Evolutionary conservation across 2,329 filamentous ascomycete genomes (phyloP), one percentile per base, ranked within the genome.

Genomic region (Fusarium lateritium): DNA sequence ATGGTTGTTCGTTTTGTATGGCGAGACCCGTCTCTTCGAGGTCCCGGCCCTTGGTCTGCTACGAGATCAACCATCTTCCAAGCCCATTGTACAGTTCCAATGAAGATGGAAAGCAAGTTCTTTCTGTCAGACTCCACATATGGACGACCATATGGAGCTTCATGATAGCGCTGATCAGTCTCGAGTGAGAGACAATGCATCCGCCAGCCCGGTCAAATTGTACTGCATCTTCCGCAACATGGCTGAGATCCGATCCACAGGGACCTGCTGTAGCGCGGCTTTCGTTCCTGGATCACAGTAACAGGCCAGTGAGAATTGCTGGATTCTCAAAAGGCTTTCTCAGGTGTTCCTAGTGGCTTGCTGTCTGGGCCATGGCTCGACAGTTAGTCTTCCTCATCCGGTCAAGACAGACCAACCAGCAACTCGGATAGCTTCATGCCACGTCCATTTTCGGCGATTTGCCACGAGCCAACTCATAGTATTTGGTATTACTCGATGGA

Each of bases 381-480:
- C 31, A 50, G 24, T n/a, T 40, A 14, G 44, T 65, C 38, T 47
- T 65, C 62, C 62, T 42, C 22, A 70, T 70, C 67, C 57, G 58
- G 67, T 26, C 53, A 56, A 31, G 45, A 15, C 15, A 46, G 50
- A 21, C 43, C 42, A 54, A 51, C 67, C 39, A 64, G 34, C 17
- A 39, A 44, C 21, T 19, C 24, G 33, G 39, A 55, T 36, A 55
- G 40, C 54, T 51, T 59, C 53, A 44, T 13, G 24, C 51, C 36
- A 59, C 38, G 7, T 28, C 63, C 58, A 36, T 65, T 68, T 54
- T 68, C 58, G 58, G 67, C 40, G 51, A 40, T 31, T 68, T 45
- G 38, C 63, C 58, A 60, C 43, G 44, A 70, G 42, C 54, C 58
- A 62, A 7, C 19, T n/a, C 19, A 13, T 5, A 15, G 17, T 11